These are phyloP conservation scores for Teratosphaeriaceae sp. DNA, from an alignment of 2,329 filamentous ascomycete species.

Conservation along the genomic window DNA sequence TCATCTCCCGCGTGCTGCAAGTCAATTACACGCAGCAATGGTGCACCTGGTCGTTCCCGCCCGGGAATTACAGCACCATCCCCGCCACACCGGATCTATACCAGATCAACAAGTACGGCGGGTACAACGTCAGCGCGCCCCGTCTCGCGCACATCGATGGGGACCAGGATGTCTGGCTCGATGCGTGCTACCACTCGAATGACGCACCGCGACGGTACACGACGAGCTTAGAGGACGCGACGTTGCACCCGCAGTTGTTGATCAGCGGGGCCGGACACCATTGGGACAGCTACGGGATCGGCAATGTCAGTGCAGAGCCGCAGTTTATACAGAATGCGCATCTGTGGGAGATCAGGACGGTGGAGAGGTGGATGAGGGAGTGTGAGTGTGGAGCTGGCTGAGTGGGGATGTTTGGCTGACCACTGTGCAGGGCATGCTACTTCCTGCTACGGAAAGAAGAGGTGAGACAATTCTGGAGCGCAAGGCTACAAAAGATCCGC, in stretches of 20 bases:
- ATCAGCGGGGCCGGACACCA: slow-evolving; percentile 48
- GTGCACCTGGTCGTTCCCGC: slow-evolving; percentile 49
- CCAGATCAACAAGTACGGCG: slow-evolving; percentile 42
- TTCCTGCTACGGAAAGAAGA: too few relatives aligned
- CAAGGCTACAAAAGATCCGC: too few relatives aligned
- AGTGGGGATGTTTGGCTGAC: too few relatives aligned
- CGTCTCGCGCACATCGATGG: slow-evolving; percentile 49
- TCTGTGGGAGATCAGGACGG: slow-evolving; percentile 52
- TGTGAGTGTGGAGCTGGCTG: slow-evolving; percentile 32
- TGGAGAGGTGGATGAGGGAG: slow-evolving; percentile 59
- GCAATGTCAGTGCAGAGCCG: slow-evolving; percentile 51
- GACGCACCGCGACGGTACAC: slow-evolving; percentile 27
- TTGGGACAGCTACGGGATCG: slow-evolving; percentile 34
- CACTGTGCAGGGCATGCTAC: too few relatives aligned
- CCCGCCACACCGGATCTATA: slow-evolving; percentile 38
- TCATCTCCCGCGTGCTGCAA: slow-evolving; percentile 44
- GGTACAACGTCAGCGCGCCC: slow-evolving; percentile 40
- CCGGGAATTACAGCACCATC: slow-evolving; percentile 40
- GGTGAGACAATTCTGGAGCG: too few relatives aligned
- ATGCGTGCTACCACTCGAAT: slow-evolving; percentile 45
- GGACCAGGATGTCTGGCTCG: slow-evolving; percentile 47
- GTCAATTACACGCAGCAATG: slow-evolving; percentile 49
- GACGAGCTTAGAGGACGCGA: slow-evolving; percentile 20
- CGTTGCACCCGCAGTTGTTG: slow-evolving; percentile 44
- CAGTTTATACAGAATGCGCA: slow-evolving; percentile 56